Conservation (phyloP, 371 early-diverging fungal genomes). For the Blakeslea trispora region DNA sequence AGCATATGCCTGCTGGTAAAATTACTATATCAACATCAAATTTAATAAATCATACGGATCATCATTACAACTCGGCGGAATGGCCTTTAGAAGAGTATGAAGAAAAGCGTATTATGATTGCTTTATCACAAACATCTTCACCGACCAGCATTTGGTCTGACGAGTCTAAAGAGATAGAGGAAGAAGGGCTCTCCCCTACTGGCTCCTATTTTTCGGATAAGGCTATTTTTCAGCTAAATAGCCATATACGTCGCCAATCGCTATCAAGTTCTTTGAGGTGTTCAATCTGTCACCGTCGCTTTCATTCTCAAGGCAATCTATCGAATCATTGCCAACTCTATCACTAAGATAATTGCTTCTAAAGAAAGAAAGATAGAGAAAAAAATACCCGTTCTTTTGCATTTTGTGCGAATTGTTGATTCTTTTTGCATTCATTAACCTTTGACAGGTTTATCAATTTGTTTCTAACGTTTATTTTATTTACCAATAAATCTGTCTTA, state of each 20-base stretch:
- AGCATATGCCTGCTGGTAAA: background rate
- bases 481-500: no score
- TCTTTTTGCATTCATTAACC: no score
- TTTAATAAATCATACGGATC: background rate
- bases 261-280: constrained; percentile 23
- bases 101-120: constrained; percentile 18
- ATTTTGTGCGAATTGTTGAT: no score
- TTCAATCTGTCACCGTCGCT: constrained; percentile 27
- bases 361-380: no score
- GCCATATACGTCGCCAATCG: constrained; percentile 11
- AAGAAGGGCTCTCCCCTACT: constrained; percentile 6
- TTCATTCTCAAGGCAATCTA: constrained; percentile 29
- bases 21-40: constrained; percentile 3
- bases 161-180: constrained; percentile 12
- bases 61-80: constrained; percentile 1
- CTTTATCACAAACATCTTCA: constrained; percentile 16
- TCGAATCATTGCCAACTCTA: constrained; percentile 24
- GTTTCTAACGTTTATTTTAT: no score
- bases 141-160: constrained; percentile 3
- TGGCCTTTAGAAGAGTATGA: constrained; percentile 27
- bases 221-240: constrained; percentile 3
- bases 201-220: constrained; percentile 16
- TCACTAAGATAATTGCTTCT: constrained; percentile 4
- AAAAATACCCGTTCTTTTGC: no score
- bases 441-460: no score